Conservation (phyloP, 2,329 filamentous ascomycete genomes). For the Alternaria arbusti region DNA sequence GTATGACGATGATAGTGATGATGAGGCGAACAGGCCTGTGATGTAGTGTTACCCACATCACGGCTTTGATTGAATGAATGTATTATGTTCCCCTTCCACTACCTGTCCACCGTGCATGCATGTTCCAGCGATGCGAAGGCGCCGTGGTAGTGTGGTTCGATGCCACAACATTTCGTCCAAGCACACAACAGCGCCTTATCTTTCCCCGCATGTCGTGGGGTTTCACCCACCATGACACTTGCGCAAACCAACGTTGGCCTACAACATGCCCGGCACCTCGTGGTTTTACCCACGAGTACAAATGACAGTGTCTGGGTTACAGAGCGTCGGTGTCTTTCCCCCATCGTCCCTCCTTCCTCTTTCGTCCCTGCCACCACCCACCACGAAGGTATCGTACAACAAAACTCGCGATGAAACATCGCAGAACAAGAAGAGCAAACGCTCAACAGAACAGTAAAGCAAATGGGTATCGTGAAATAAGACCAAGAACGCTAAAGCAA, state of each 20-base stretch:
- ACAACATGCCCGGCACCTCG: background rate
- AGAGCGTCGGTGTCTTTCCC: background rate
- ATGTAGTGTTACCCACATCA: slow-evolving; percentile 32
- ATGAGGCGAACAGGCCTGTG: slow-evolving; percentile 41
- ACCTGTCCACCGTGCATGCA: slow-evolving; percentile 11
- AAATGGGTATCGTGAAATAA: slow-evolving; percentile 19
- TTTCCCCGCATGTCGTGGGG: background rate
- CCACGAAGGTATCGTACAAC: background rate
- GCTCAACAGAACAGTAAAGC: background rate
- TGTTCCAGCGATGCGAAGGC: slow-evolving; percentile 24
- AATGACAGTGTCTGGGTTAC: background rate
- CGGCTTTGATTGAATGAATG: slow-evolving; percentile 5
- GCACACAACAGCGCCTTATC: background rate
- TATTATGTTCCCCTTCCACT: background rate
- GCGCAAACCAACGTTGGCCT: background rate
- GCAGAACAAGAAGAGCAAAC: background rate
- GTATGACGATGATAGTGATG: slow-evolving; percentile 41
- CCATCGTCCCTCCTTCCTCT: background rate
- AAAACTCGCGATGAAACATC: background rate
- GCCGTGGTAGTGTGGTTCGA: background rate
- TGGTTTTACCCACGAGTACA: slow-evolving; percentile 15
- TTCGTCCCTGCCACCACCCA: background rate
- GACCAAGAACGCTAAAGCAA: background rate
- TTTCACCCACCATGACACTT: slow-evolving; percentile 11
- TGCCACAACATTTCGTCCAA: background rate